Base-by-base conservation (phyloP, 179 eudicot species). In the Vitellaria paradoxa region DNA sequence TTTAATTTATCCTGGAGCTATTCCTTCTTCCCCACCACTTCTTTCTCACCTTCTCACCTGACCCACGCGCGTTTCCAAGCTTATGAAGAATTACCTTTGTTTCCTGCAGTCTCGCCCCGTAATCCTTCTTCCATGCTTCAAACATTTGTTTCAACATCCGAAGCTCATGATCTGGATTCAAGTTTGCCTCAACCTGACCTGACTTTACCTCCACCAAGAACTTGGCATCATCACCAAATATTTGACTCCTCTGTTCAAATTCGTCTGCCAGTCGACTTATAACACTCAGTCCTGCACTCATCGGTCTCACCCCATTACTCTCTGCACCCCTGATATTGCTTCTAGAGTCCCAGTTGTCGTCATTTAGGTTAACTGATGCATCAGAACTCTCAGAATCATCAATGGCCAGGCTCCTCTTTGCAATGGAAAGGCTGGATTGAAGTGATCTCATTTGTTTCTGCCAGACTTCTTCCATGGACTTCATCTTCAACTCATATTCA, bases 401-500 rank as follows among this genome's bases (percentile, higher is more conserved):
- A 2, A 90, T 81, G 1, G 92, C 92, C 3, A 95, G 85, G 87
- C 98, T 93, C 82, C 84, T 95, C 86, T 93, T 95, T 1, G 99
- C 98, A 30, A 93, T 89, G 57, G 96, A 93, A 24, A 96, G 99
- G 80, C 99, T 96, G 6, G 99, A 96, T 74, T 96, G 99, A 6
- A 96, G 94, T 13, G 99, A 96, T 68, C 98, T 86, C 99, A 96
- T 96, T 81, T 96, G 98, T 80, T 91, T 96, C 81, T 96, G 99
- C 99, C 99, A 96, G 18, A 96, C 90, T 78, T 96, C 98, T 88
- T 96, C 99, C 99, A 96, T 96, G 47, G 99, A 96, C 79, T 96
- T 96, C 98, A 96, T 96, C 86, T 93, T 96, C 65, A 87, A 75
- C 89, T 96, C 99, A 49, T 96, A 96, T 76, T 93, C 98, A 0